Conservation (phyloP, 208 protist species). For the Crithidia mellificae region DNA sequence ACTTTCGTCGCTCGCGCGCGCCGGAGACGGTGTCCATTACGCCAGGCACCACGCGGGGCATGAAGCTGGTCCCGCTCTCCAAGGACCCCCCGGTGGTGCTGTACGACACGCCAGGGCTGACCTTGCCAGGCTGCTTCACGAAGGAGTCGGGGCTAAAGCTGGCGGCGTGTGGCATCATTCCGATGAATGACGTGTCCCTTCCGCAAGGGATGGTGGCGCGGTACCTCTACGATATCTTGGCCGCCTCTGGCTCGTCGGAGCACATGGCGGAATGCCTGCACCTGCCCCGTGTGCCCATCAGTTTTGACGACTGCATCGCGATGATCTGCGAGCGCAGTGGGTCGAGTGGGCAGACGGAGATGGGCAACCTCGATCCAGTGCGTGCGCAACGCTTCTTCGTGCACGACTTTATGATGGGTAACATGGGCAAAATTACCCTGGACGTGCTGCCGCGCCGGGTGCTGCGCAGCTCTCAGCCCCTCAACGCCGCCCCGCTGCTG, state of each 20-base stretch:
- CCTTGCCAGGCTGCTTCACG: constrained; percentile 82
- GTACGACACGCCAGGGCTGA: constrained; percentile 89
- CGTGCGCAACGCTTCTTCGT: constrained; percentile 78
- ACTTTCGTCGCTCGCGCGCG: constrained; percentile 75
- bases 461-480: constrained; percentile 19
- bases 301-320: constrained; percentile 89
- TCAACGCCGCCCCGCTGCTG: constrained; percentile 19
- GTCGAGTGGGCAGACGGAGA: constrained; percentile 76
- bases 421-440: constrained; percentile 80
- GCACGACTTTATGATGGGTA: constrained; percentile 86
- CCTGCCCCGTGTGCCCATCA: constrained; percentile 78
- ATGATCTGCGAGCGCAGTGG: constrained; percentile 90
- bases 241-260: constrained; percentile 54
- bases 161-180: constrained; percentile 83
- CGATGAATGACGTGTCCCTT: constrained; percentile 83
- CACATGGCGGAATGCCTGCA: constrained; percentile 89
- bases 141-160: constrained; percentile 88
- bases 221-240: constrained; percentile 86
- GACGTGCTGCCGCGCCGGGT: constrained; percentile 78
- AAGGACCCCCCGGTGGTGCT: constrained; percentile 83
- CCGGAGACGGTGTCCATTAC: constrained; percentile 79
- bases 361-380: constrained; percentile 76
- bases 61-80: constrained; percentile 84
- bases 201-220: constrained; percentile 64
- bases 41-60: constrained; percentile 75